phyloP scores from a whole-genome alignment of 495 filamentous ascomycete species.

The Penicillium coffeae region DNA sequence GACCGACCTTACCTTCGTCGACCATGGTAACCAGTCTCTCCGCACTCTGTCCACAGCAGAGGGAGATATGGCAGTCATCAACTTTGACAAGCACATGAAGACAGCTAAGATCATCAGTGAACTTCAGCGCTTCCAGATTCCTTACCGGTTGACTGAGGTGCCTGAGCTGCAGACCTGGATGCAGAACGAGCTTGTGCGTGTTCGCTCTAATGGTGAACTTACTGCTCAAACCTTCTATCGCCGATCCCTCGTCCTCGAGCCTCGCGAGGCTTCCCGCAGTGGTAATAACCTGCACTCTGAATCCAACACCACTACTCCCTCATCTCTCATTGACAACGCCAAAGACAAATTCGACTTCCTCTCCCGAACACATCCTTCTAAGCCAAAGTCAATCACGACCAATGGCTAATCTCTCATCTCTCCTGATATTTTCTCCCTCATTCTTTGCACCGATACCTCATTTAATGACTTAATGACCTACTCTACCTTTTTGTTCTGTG shows the following conservation, averaged over 20 bases:
- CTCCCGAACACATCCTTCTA: constrained; percentile 50
- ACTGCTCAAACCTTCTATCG: constrained; percentile 79
- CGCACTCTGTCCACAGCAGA: constrained; percentile 46
- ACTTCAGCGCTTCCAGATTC: constrained; percentile 94
- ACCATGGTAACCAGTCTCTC: constrained; percentile 81
- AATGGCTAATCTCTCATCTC: constrained; percentile 31
- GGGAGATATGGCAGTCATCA: constrained; percentile 77
- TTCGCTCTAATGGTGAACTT: constrained; percentile 72
- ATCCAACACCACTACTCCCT: constrained; percentile 35
- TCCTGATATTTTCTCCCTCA: constrained; percentile 5
- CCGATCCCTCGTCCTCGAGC: constrained; percentile 84
- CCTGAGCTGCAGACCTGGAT: constrained; percentile 95
- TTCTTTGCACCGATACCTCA: constrained; percentile 2
- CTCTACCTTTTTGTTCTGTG: constrained; percentile 9
- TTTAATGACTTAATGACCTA: constrained; percentile 20
- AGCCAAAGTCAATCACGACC: constrained; percentile 43
- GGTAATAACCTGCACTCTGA: constrained; percentile 22
- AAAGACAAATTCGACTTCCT: constrained; percentile 58
- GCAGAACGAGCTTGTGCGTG: constrained; percentile 73
- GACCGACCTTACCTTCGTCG: constrained; percentile 74
- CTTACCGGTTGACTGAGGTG: constrained; percentile 79
- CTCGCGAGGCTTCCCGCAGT: constrained; percentile 53
- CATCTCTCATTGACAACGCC: constrained; percentile 44
- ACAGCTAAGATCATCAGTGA: constrained; percentile 95
- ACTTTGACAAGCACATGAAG: constrained; percentile 96